Evolutionary conservation across 768 basidiomycete species (phyloP).

Genomic region (Pisolithus sp.): DNA sequence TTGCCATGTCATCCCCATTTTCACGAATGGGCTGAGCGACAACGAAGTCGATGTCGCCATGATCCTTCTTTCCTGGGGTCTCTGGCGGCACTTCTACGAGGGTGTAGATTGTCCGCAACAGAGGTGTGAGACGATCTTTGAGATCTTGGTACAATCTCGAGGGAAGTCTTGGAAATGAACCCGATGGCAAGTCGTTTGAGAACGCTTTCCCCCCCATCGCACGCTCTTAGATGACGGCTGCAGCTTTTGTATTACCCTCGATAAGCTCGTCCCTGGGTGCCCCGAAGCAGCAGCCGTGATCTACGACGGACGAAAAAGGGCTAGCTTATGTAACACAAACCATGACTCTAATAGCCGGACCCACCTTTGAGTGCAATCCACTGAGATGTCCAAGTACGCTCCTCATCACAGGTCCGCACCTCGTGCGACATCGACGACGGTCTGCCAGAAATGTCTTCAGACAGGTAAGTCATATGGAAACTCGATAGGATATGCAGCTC

Average conservation of each 20-base stretch:
- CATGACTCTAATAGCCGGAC: neutral
- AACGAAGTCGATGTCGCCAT: slow-evolving; percentile 68
- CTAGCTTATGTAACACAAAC: neutral
- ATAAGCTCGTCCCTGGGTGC: neutral
- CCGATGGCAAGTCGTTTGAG: slow-evolving; percentile 34
- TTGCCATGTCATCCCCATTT: slow-evolving; percentile 26
- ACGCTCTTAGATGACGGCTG: neutral
- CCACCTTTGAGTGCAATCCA: neutral
- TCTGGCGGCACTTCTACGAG: slow-evolving; percentile 52
- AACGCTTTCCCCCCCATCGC: slow-evolving; percentile 73
- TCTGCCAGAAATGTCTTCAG: slow-evolving; percentile 79
- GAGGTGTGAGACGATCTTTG: slow-evolving; percentile 39
- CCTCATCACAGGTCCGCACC: slow-evolving; percentile 64
- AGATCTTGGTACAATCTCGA: slow-evolving; percentile 44
- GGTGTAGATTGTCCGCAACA: slow-evolving; percentile 41
- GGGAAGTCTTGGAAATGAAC: slow-evolving; percentile 57
- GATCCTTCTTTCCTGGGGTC: slow-evolving; percentile 56
- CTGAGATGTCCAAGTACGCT: slow-evolving; percentile 70
- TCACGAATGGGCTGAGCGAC: slow-evolving; percentile 39
- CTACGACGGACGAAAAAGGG: neutral
- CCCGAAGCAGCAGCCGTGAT: neutral
- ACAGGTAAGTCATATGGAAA: slow-evolving; percentile 37
- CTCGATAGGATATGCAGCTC: neutral
- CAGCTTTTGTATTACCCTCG: too few species aligned
- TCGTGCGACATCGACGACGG: slow-evolving; percentile 55